phyloP scores from a whole-genome alignment of 106 monocot species.

The Dioscorea zingiberensis region DNA sequence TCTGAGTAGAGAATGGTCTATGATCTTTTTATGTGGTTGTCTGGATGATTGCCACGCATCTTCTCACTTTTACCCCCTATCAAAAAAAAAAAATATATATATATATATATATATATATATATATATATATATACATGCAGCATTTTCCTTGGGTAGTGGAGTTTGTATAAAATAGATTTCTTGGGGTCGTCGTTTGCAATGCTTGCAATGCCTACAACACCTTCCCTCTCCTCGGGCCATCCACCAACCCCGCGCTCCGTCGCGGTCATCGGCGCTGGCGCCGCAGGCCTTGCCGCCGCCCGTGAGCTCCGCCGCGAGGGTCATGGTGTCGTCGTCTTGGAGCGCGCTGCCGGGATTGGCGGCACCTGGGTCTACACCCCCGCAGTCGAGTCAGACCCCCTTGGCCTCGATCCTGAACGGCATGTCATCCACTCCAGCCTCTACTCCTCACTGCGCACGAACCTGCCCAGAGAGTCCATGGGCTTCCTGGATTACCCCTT shows the following conservation, averaged over 20 bases:
- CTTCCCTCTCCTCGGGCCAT: constrained; percentile 1
- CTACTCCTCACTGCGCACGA: constrained; percentile 83
- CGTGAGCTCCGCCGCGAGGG: constrained; percentile 75
- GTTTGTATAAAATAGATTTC: too few species aligned
- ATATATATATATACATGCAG: too few species aligned
- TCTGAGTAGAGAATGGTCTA: too few species aligned
- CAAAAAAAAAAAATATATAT: too few species aligned
- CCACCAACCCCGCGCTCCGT: constrained; percentile 24
- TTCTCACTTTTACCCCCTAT: too few species aligned
- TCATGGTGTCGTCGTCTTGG: constrained; percentile 74
- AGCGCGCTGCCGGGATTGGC: constrained; percentile 50
- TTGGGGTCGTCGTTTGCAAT: too few species aligned
- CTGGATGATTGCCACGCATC: too few species aligned
- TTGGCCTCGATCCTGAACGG: constrained; percentile 41
- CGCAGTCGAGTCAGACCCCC: constrained; percentile 52
- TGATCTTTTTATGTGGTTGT: too few species aligned
- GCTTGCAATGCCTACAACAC: too few species aligned
- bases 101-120: too few species aligned
- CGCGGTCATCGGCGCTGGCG: constrained; percentile 92
- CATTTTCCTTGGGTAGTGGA: too few species aligned
- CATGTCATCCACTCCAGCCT: constrained; percentile 61
- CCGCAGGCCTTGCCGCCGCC: constrained; percentile 78
- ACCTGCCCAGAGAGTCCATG: constrained; percentile 87
- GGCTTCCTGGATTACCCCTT: constrained; percentile 93
- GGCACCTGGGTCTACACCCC: constrained; percentile 89